Evolutionary conservation across 2,329 filamentous ascomycete species (phyloP), one percentile per base, ranked within the genome.

Genomic region (Dryadomyces quercivorus): DNA sequence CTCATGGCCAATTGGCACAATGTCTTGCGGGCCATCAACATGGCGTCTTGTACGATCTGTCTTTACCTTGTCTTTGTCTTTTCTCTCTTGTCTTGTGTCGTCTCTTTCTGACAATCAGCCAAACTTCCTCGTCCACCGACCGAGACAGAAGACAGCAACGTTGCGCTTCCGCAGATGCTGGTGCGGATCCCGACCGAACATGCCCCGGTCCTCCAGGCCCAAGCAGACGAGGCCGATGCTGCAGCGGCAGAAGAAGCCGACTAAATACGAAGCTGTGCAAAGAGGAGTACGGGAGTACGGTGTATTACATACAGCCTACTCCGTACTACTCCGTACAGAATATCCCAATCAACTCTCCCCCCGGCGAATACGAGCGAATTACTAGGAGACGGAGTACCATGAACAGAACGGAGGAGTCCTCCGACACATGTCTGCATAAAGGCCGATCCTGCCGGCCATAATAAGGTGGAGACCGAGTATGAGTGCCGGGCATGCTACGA

Each of bases 1-100:
- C 88, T 94, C 21, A 74, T 94, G 65, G 80, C 84, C 53, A 94
- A 93, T 67, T 94, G 88, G 88, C 85, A 91, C 67, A 91, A 88
- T 62, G 88, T 94, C 59, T 75, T 94, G 57, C 77, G 85, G 60
- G 87, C 87, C 45, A 91, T 94, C 64, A 86, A 86, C 64, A 91
- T 93, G 86, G 88, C 88, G 58, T 91, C 86, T 57, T 78, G 87
- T 91, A 75, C 64, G 3, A 22, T 5, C n/a, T 55, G 47, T 16
- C 6, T 21, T 15, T 10, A n/a, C n/a, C 7, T 42, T 12, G 4
- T 22, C 22, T 13, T 4, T 40, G 42, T 34, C 18, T 18, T 50
- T 36, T 34, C 3, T 20, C 16, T 45, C n/a, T 22, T 20, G 20
- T 12, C 10, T 3, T 45, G 5, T 2, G 18, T 26, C 6, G 9